Percentiles rank a stretch among this genome's conserved stretches.
Evolutionary conservation across 257 asterid genomes (phyloP).

Genomic region (Solanum rostratum): DNA sequence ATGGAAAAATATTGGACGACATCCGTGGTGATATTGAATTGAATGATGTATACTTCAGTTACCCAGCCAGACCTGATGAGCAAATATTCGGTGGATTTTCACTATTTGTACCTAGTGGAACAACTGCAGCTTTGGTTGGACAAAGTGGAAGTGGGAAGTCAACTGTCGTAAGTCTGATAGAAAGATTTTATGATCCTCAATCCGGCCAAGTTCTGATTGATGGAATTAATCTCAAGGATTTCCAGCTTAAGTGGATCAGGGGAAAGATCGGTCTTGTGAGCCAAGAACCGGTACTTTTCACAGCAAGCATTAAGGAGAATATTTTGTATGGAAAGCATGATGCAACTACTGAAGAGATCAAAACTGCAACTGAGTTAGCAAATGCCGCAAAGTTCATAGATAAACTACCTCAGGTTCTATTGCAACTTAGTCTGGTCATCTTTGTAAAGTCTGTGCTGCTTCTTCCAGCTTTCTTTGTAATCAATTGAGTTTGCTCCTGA

Average conservation of each 20-base stretch:
- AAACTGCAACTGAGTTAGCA: slow-evolving; percentile 52
- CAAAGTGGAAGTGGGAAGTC: slow-evolving; percentile 92
- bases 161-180: slow-evolving; percentile 62
- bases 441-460: neutral
- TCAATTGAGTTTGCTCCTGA: neutral
- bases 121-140: slow-evolving; percentile 83
- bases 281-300: slow-evolving; percentile 75
- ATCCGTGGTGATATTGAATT: slow-evolving; percentile 59
- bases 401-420: slow-evolving; percentile 59
- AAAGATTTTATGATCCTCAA: slow-evolving; percentile 74
- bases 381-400: slow-evolving; percentile 76
- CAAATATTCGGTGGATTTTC: slow-evolving; percentile 60
- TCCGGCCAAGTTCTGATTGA: slow-evolving; percentile 68
- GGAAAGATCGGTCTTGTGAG: slow-evolving; percentile 77
- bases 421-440: neutral
- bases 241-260: slow-evolving; percentile 81
- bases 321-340: slow-evolving; percentile 65
- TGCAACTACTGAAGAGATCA: slow-evolving; percentile 57
- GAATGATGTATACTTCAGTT: slow-evolving; percentile 44
- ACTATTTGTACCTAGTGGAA: slow-evolving; percentile 43
- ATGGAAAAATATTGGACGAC: slow-evolving; percentile 47
- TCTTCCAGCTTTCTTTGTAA: neutral
- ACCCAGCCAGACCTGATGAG: slow-evolving; percentile 78
- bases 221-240: slow-evolving; percentile 56
- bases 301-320: slow-evolving; percentile 69